A percentile compares a stretch with the other conserved stretches of the same genome.
These are phyloP conservation scores for Sarocladium kiliense DNA, from an alignment of 2,329 filamentous ascomycete species.

Conservation along the genomic window DNA sequence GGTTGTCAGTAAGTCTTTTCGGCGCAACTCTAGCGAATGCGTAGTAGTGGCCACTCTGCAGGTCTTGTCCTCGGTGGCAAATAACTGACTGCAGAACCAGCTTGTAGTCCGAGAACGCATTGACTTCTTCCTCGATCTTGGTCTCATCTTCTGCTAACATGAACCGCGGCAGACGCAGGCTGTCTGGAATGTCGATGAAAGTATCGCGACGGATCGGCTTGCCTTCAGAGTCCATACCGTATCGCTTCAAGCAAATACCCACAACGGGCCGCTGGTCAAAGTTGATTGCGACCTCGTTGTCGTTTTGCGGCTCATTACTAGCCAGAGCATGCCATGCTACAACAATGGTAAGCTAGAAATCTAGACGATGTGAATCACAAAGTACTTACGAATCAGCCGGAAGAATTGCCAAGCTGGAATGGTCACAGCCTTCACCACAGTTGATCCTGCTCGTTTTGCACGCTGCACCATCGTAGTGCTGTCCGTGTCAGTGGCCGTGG, in stretches of 20 bases:
- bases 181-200: constrained; percentile 81
- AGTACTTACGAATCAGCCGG: constrained; percentile 72
- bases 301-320: constrained; percentile 49
- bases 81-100: constrained; percentile 86
- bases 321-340: constrained; percentile 76
- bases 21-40: constrained; percentile 74
- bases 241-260: constrained; percentile 89
- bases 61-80: constrained; percentile 80
- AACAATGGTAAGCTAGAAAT: neutral
- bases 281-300: constrained; percentile 81
- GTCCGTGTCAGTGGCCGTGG: constrained; percentile 31
- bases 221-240: constrained; percentile 64
- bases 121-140: constrained; percentile 46
- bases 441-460: constrained; percentile 40
- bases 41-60: constrained; percentile 89
- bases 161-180: constrained; percentile 81
- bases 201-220: constrained; percentile 69
- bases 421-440: constrained; percentile 71
- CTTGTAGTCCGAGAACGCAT: constrained; percentile 70
- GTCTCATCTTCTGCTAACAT: constrained; percentile 67
- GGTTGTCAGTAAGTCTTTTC: constrained; percentile 54
- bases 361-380: neutral
- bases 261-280: constrained; percentile 83
- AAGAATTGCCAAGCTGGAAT: constrained; percentile 99
- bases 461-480: constrained; percentile 35